phyloP scores from a whole-genome alignment of 352 stramenopile species.

The Pythium aquatile region DNA sequence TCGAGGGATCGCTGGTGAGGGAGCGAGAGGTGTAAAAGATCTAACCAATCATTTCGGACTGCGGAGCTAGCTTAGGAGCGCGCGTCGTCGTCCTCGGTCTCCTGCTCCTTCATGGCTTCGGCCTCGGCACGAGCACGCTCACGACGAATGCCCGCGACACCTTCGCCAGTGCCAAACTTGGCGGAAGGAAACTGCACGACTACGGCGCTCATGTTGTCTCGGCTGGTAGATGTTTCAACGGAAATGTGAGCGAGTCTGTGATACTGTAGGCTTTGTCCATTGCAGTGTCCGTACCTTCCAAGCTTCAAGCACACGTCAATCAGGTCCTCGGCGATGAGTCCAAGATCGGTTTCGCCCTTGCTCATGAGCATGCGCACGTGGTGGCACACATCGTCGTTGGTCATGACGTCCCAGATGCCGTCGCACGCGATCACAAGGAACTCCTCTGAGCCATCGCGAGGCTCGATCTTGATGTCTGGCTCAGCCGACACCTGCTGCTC shows the following conservation, averaged over 20 bases:
- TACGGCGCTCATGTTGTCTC: constrained; percentile 86
- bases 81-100: constrained; percentile 18
- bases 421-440: constrained; percentile 92
- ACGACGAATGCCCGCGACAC: constrained; percentile 57
- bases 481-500: constrained; percentile 86
- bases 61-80: constrained; percentile 8
- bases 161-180: constrained; percentile 59
- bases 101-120: constrained; percentile 37
- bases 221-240: constrained; percentile 16
- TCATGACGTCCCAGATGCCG: constrained; percentile 94
- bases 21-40: constrained; percentile 12
- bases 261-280: too few relatives aligned
- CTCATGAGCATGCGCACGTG: constrained; percentile 80
- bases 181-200: constrained; percentile 74
- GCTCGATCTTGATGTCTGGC: constrained; percentile 85
- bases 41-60: constrained; percentile 13
- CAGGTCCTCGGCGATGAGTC: constrained; percentile 79
- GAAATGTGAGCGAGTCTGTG: too few relatives aligned
- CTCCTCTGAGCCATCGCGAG: constrained; percentile 80
- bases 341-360: constrained; percentile 64
- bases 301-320: constrained; percentile 71
- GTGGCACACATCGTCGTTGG: constrained; percentile 84
- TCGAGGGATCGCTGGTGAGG: neutral
- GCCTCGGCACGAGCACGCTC: constrained; percentile 48
- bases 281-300: constrained; percentile 42